Percentiles rank a stretch among this genome's conserved stretches.
Evolutionary conservation across 805 yeast species (phyloP).

Genomic region (Saccharomycopsis fermentans): DNA sequence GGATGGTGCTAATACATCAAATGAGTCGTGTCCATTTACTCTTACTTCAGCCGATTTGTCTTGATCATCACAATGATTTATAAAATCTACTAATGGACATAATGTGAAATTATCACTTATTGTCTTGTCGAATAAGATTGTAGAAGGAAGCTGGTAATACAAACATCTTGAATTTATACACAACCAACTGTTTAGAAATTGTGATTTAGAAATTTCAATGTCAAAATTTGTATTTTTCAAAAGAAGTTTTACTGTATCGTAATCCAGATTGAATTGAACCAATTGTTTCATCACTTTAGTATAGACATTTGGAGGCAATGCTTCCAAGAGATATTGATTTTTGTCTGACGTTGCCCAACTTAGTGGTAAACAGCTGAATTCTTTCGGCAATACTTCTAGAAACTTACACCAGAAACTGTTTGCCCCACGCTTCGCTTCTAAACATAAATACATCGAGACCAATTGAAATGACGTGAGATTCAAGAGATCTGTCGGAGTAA

Average conservation of each 20-base stretch:
- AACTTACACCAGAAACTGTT: slow-evolving; percentile 10
- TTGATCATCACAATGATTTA: slow-evolving; percentile 51
- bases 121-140: slow-evolving; percentile 30
- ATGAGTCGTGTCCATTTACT: slow-evolving; percentile 32
- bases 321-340: background rate
- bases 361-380: background rate
- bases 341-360: background rate
- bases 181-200: slow-evolving; percentile 66
- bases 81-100: slow-evolving; percentile 85
- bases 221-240: background rate
- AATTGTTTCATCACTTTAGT: slow-evolving; percentile 4
- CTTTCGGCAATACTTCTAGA: slow-evolving; percentile 5
- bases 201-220: slow-evolving; percentile 8
- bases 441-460: slow-evolving; percentile 3
- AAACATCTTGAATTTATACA: slow-evolving; percentile 88
- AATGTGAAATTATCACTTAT: slow-evolving; percentile 65
- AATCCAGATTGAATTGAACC: slow-evolving; percentile 8
- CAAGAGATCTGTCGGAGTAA: background rate
- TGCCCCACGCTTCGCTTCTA: background rate
- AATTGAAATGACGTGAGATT: slow-evolving; percentile 11
- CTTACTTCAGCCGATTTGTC: slow-evolving; percentile 42
- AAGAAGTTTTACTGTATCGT: background rate
- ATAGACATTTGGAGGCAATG: background rate
- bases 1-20: background rate
- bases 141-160: slow-evolving; percentile 53